Conservation (phyloP, 2,329 filamentous ascomycete species). For the Colletotrichum somersetense region DNA sequence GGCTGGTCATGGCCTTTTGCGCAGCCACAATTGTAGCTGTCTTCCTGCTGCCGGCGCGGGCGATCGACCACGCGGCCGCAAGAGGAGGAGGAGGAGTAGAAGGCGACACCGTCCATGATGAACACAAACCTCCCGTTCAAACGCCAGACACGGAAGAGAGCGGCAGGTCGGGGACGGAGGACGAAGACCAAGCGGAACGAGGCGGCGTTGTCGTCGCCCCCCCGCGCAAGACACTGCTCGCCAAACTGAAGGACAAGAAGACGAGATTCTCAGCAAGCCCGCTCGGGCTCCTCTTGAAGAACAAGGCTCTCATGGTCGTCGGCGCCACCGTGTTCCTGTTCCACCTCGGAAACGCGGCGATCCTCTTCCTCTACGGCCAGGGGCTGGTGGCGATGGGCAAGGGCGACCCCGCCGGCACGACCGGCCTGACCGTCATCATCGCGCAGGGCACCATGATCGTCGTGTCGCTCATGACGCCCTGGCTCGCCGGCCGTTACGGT, state of each 20-base stretch:
- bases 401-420: slow-evolving; percentile 32
- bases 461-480: slow-evolving; percentile 26
- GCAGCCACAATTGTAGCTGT: slow-evolving; percentile 8
- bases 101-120: not conserved
- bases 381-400: slow-evolving; percentile 31
- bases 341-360: slow-evolving; percentile 34
- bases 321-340: slow-evolving; percentile 27
- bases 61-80: slow-evolving; percentile 24
- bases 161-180: not conserved
- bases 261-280: not conserved
- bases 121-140: too few relatives aligned
- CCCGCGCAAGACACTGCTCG: not conserved
- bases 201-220: not conserved
- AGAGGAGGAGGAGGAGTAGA: not conserved
- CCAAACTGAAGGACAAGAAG: not conserved
- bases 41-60: slow-evolving; percentile 18
- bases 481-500: slow-evolving; percentile 22
- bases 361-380: slow-evolving; percentile 33
- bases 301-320: slow-evolving; percentile 17
- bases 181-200: not conserved
- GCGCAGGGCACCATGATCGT: slow-evolving; percentile 34
- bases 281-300: not conserved
- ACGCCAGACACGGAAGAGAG: not conserved
- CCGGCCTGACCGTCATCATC: slow-evolving; percentile 34
- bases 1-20: slow-evolving; percentile 33